These are phyloP conservation scores for Russula vinacea DNA, from an alignment of 768 basidiomycete genomes.

Conservation along the genomic window DNA sequence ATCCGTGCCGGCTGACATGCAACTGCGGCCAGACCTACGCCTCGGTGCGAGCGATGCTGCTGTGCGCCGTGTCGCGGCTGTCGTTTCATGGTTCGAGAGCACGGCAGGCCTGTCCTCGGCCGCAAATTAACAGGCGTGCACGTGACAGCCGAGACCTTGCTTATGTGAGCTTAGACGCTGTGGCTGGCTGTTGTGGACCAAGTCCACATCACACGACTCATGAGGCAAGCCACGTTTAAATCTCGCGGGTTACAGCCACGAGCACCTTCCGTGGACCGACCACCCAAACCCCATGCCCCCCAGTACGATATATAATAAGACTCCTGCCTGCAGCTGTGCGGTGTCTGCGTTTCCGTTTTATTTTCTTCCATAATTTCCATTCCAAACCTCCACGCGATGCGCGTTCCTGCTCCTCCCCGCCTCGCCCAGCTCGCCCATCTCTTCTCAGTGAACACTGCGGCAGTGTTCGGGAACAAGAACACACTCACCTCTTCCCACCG, in stretches of 20 bases:
- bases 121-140: not conserved
- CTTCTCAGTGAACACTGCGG: conserved; percentile 12
- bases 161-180: not conserved
- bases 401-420: conserved; percentile 15
- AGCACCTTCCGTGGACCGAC: conserved; percentile 8
- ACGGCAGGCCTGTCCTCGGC: conserved; percentile 57
- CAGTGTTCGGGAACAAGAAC: conserved; percentile 6
- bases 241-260: conserved; percentile 14
- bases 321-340: conserved; percentile 12
- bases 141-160: not conserved
- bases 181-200: conserved; percentile 3
- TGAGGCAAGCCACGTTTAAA: conserved; percentile 21
- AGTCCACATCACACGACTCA: conserved; percentile 13
- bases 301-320: conserved; percentile 21
- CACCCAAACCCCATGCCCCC: conserved; percentile 17
- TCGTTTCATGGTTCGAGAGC: conserved; percentile 70
- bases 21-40: conserved; percentile 67
- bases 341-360: conserved; percentile 13
- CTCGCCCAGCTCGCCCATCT: conserved; percentile 16
- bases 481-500: conserved; percentile 7
- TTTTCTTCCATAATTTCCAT: conserved; percentile 12
- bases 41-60: conserved; percentile 65
- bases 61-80: conserved; percentile 61
- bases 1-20: conserved; percentile 47
- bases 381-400: conserved; percentile 26